Percentiles rank a stretch among this genome's conserved stretches.
phyloP scores from a whole-genome alignment of 352 stramenopile species.

The Globisporangium solare region DNA sequence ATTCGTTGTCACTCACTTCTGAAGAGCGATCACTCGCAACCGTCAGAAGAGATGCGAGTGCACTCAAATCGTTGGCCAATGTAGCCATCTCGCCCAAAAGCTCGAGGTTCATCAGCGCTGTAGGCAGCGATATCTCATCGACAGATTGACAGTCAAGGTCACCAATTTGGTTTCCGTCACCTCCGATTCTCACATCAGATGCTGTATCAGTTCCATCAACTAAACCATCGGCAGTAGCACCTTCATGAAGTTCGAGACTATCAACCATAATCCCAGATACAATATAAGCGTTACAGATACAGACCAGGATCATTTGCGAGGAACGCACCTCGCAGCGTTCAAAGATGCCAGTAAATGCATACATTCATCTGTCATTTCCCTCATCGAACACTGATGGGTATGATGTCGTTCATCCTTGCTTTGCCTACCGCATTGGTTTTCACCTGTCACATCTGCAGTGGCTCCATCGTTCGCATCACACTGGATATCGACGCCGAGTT shows the following conservation, averaged over 20 bases:
- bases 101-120: background rate
- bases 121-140: no score
- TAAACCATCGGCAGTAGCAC: background rate
- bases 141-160: no score
- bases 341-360: conserved; percentile 20
- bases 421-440: background rate
- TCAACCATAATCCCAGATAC: background rate
- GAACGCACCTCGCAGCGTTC: conserved; percentile 1
- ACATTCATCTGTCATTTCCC: conserved; percentile 8
- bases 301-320: background rate
- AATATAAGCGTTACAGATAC: background rate
- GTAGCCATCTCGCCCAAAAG: conserved; percentile 10
- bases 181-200: no score
- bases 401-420: background rate
- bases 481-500: conserved; percentile 16
- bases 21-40: background rate
- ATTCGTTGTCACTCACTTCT: background rate
- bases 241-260: background rate
- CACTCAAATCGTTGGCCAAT: conserved; percentile 23
- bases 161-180: no score
- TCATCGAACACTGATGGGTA: background rate
- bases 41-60: conserved; percentile 14
- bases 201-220: no score
- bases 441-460: background rate
- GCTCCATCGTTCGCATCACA: conserved; percentile 3